These are phyloP conservation scores for Solanum aculeatissimum DNA, from an alignment of 305 asterid species.

Conservation along the genomic window DNA sequence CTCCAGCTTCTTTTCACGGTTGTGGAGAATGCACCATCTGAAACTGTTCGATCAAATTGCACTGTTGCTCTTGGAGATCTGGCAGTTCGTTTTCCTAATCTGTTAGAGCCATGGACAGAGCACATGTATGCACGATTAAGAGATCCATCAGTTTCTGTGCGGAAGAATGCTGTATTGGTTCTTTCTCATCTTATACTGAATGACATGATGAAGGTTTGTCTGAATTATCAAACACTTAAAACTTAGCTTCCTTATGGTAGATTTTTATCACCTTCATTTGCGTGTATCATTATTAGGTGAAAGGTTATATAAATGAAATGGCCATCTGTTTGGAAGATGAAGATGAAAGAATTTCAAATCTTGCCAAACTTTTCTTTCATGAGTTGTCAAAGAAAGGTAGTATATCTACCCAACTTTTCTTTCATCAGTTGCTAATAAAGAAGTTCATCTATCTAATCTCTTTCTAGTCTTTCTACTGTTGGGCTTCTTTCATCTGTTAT, in stretches of 20 bases:
- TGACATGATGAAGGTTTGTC: slow-evolving; percentile 94
- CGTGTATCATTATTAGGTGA: slow-evolving; percentile 42
- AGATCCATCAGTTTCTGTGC: slow-evolving; percentile 67
- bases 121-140: slow-evolving; percentile 86
- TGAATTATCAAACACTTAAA: slow-evolving; percentile 1
- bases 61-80: slow-evolving; percentile 95
- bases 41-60: slow-evolving; percentile 89
- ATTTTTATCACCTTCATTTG: slow-evolving; percentile 1
- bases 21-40: slow-evolving; percentile 91
- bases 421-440: neutral
- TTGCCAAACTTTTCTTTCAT: slow-evolving; percentile 78
- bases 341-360: slow-evolving; percentile 80
- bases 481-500: neutral
- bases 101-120: slow-evolving; percentile 98
- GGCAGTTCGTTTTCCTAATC: slow-evolving; percentile 91
- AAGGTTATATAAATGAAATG: slow-evolving; percentile 93
- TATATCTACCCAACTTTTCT: neutral
- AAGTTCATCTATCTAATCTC: neutral
- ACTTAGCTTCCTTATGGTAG: slow-evolving; percentile 3
- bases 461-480: neutral
- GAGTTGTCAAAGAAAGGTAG: slow-evolving; percentile 94
- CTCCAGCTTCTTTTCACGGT: slow-evolving; percentile 96
- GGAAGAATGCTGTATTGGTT: slow-evolving; percentile 93
- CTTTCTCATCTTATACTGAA: slow-evolving; percentile 93
- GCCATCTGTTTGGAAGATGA: slow-evolving; percentile 77